A percentile compares a stretch with the other conserved stretches of the same genome.
Conservation (phyloP, 805 yeast genomes). For the Monosporozyma yasuniensis region DNA sequence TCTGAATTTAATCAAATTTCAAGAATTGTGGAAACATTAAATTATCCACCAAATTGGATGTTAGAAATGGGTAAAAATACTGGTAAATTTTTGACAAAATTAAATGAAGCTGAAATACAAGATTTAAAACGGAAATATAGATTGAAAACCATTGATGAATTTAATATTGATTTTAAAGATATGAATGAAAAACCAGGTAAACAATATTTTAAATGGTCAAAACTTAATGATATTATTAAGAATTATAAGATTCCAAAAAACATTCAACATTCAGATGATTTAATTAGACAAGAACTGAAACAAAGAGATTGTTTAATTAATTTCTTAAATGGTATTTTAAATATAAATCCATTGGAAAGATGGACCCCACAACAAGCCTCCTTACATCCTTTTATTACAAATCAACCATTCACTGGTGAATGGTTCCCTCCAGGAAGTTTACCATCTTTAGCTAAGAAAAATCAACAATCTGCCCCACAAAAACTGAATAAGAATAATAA, state of each 20-base stretch:
- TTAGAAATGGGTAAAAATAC: constrained; percentile 88
- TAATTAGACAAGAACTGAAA: constrained; percentile 59
- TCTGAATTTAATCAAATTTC: constrained; percentile 86
- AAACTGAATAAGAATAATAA: neutral
- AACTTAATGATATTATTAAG: constrained; percentile 63
- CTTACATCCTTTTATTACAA: constrained; percentile 81
- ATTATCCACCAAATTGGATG: constrained; percentile 93
- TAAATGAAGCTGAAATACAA: constrained; percentile 6
- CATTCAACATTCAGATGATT: constrained; percentile 30
- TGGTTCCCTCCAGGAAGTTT: constrained; percentile 45
- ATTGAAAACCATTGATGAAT: constrained; percentile 44
- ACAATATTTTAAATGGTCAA: constrained; percentile 62
- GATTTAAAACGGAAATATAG: constrained; percentile 17
- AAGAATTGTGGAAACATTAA: constrained; percentile 75
- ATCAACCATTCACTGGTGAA: constrained; percentile 41
- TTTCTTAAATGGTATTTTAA: constrained; percentile 68
- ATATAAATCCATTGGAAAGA: constrained; percentile 84
- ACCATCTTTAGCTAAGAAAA: neutral
- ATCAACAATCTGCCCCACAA: neutral
- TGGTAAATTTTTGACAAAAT: constrained; percentile 41
- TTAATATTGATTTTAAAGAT: constrained; percentile 26
- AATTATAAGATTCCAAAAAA: constrained; percentile 65
- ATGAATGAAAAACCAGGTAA: constrained; percentile 67
- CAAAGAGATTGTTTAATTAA: constrained; percentile 68
- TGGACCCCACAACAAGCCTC: constrained; percentile 96